Percentiles rank a stretch among this genome's conserved stretches.
phyloP scores from a whole-genome alignment of 2,329 filamentous ascomycete genomes.

The Colletotrichum tamarilloi region DNA sequence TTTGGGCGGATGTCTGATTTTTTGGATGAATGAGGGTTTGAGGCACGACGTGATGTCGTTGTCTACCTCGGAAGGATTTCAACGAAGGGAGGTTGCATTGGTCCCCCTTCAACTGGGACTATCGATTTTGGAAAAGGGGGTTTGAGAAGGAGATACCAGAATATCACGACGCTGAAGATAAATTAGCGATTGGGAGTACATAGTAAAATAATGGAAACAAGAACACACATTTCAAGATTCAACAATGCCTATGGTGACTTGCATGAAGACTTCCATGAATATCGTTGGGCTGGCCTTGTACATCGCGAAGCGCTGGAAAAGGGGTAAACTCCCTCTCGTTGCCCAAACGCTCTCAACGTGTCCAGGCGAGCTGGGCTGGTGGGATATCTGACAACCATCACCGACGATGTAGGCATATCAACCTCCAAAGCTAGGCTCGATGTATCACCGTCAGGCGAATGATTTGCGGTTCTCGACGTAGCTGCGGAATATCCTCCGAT shows the following conservation, averaged over 20 bases:
- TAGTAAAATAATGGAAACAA: neutral
- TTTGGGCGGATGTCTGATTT: neutral
- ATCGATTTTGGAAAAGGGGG: neutral
- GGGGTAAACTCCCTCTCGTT: too few species aligned
- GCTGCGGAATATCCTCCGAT: too few species aligned
- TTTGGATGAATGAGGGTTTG: neutral
- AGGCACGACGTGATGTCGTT: neutral
- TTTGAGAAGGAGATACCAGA: neutral
- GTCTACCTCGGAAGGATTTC: neutral
- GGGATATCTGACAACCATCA: too few species aligned
- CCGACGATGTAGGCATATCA: too few species aligned
- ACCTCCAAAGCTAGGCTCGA: too few species aligned
- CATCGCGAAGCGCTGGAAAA: too few species aligned
- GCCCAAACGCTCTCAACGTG: too few species aligned
- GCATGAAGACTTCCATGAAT: neutral
- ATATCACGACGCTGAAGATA: neutral
- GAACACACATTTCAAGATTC: too few species aligned
- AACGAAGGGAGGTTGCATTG: neutral
- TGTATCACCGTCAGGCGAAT: too few species aligned
- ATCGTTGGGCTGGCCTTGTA: too few species aligned
- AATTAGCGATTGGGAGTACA: neutral
- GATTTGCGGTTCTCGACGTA: too few species aligned
- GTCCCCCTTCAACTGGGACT: neutral
- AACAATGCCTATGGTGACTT: neutral
- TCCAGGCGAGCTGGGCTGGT: rapidly evolving